These are phyloP conservation scores for Solanum chmielewskii DNA, from an alignment of 257 asterid species.

Conservation along the genomic window DNA sequence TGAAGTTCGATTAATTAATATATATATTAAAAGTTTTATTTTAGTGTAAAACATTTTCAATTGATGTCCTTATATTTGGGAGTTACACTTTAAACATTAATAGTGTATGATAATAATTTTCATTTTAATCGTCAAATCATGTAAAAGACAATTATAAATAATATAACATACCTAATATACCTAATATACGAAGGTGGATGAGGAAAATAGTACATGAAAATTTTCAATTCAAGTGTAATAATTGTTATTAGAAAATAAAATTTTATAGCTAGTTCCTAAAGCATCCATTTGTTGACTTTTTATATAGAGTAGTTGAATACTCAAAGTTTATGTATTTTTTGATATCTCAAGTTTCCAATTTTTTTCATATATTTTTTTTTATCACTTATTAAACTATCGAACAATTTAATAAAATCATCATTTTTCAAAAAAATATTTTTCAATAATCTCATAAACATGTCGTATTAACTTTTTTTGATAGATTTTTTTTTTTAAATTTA, in stretches of 20 bases:
- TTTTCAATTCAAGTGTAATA: neutral
- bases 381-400: neutral
- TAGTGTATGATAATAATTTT: neutral
- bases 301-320: neutral
- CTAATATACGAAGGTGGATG: neutral
- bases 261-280: neutral
- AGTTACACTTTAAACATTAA: neutral
- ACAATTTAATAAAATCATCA: neutral
- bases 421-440: neutral
- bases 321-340: neutral
- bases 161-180: neutral
- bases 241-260: neutral
- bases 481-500: neutral
- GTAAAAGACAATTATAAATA: neutral
- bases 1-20: neutral
- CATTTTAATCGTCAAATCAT: neutral
- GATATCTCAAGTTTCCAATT: neutral
- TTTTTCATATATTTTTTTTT: neutral
- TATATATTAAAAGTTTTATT: neutral
- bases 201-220: neutral
- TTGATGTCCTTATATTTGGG: neutral
- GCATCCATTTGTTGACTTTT: slow-evolving; percentile 1
- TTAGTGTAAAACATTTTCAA: neutral
- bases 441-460: neutral
- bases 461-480: neutral